Evolutionary conservation across 805 yeast genomes (phyloP).

Genomic region (Monosporozyma aquatica): DNA sequence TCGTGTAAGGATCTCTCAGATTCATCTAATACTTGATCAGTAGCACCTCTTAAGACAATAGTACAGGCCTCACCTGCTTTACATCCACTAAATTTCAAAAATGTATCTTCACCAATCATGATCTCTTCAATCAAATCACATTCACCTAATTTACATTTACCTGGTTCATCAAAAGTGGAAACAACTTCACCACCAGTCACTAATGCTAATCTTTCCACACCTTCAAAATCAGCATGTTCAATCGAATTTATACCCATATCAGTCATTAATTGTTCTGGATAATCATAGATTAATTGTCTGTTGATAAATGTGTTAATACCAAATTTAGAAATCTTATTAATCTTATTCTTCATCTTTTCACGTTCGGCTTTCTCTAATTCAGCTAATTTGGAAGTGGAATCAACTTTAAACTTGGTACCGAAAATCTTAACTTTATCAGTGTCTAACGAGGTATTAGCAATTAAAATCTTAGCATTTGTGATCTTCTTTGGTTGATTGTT

Average conservation of each 20-base stretch:
- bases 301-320: constrained; percentile 86
- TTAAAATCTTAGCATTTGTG: constrained; percentile 74
- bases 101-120: constrained; percentile 84
- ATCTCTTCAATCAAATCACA: constrained; percentile 88
- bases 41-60: constrained; percentile 91
- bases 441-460: constrained; percentile 93
- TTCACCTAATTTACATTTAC: constrained; percentile 72
- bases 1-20: constrained; percentile 96
- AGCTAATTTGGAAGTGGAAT: constrained; percentile 87
- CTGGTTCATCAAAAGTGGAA: constrained; percentile 91
- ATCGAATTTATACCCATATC: constrained; percentile 83
- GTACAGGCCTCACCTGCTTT: constrained; percentile 95
- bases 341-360: constrained; percentile 83
- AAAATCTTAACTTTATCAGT: constrained; percentile 96
- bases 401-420: constrained; percentile 96
- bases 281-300: constrained; percentile 93
- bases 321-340: constrained; percentile 80
- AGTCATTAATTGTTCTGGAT: constrained; percentile 91
- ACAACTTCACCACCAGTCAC: constrained; percentile 98
- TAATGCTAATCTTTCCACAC: constrained; percentile 89
- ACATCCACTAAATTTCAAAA: constrained; percentile 91
- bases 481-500: constrained; percentile 85
- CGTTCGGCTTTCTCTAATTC: constrained; percentile 91
- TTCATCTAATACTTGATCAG: constrained; percentile 92
- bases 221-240: constrained; percentile 98